Conservation (phyloP, 345 rosid species). For the Salix koriyanagi region DNA sequence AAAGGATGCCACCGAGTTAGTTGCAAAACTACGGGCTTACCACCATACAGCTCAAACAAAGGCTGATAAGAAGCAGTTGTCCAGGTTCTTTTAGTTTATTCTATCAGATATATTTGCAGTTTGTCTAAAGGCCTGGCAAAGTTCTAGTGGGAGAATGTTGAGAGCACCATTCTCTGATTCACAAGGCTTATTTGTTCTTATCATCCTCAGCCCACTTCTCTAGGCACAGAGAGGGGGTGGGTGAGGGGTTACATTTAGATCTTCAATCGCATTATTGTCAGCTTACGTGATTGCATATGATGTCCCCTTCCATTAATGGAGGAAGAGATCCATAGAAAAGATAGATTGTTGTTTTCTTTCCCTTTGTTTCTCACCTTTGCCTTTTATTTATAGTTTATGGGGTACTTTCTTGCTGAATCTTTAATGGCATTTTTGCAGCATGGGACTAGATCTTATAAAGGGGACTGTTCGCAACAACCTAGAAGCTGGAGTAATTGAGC, state of each 20-base stretch:
- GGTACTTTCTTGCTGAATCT: not conserved
- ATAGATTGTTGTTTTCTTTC: not conserved
- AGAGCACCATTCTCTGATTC: not conserved
- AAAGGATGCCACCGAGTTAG: slow-evolving; percentile 92
- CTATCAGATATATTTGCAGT: not conserved
- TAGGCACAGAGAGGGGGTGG: not conserved
- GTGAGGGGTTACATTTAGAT: not conserved
- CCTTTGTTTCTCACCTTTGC: not conserved
- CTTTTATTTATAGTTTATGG: not conserved
- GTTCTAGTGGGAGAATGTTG: not conserved
- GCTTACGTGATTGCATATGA: not conserved
- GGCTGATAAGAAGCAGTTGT: slow-evolving; percentile 86
- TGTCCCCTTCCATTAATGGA: not conserved
- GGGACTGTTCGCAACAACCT: slow-evolving; percentile 84
- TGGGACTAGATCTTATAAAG: slow-evolving; percentile 87
- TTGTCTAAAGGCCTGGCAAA: not conserved
- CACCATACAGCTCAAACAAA: slow-evolving; percentile 94
- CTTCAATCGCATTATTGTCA: not conserved
- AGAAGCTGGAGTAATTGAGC: slow-evolving; percentile 98
- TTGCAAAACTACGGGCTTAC: slow-evolving; percentile 89
- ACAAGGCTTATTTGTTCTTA: not conserved
- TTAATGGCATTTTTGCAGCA: slow-evolving; percentile 44
- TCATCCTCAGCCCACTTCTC: not conserved
- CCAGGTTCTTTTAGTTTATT: slow-evolving; percentile 41
- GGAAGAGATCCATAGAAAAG: not conserved